Evolutionary conservation across 805 yeast genomes (phyloP).

Genomic region (Hanseniaspora nectarophila): DNA sequence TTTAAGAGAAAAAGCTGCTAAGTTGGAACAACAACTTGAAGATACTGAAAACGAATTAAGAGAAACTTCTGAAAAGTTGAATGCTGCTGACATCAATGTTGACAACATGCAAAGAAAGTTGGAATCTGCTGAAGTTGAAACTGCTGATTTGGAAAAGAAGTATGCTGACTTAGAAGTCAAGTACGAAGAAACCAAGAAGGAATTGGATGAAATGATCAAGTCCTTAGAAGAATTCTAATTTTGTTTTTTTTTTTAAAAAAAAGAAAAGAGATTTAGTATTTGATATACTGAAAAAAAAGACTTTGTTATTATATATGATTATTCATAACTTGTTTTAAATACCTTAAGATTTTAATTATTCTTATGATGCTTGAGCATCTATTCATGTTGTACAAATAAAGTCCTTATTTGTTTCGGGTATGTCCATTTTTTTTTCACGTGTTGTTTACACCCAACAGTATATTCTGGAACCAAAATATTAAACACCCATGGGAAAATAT

Average conservation of each 20-base stretch:
- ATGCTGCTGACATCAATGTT: constrained; percentile 90
- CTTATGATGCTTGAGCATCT: no score
- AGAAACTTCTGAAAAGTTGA: constrained; percentile 84
- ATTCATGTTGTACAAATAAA: no score
- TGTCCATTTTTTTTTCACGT: no score
- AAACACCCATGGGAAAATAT: no score
- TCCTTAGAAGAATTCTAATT: constrained; percentile 59
- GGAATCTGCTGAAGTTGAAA: constrained; percentile 80
- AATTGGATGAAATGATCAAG: constrained; percentile 90
- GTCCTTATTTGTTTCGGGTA: no score
- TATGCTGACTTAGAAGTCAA: constrained; percentile 76
- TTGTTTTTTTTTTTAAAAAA: neutral
- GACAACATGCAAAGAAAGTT: constrained; percentile 94
- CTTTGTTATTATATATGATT: no score
- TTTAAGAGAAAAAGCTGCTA: constrained; percentile 77
- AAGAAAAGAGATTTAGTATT: neutral
- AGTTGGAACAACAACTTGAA: constrained; percentile 84
- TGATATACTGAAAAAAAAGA: no score
- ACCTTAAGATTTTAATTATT: no score
- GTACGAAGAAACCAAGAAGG: constrained; percentile 75
- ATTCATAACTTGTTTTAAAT: no score
- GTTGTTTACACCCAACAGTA: no score
- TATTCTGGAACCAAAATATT: no score
- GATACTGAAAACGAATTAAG: constrained; percentile 80
- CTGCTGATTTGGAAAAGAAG: constrained; percentile 80